Evolutionary conservation across 2,329 filamentous ascomycete species (phyloP).

Genomic region (Magnaporthiopsis incrustans): DNA sequence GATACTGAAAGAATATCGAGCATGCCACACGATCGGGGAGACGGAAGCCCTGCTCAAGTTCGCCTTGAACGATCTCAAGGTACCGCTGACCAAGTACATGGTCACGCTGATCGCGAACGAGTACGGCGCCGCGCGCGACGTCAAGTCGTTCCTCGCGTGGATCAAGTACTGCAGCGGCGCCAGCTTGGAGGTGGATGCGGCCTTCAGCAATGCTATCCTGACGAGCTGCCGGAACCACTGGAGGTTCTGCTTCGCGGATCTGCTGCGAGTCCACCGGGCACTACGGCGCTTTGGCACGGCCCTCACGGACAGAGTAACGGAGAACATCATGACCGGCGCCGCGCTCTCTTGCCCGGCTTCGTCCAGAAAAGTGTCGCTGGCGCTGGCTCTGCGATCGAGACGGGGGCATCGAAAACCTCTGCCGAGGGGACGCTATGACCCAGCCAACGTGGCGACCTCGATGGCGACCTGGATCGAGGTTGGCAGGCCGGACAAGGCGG

Average conservation of each 20-base stretch:
- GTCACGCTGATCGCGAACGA: conserved; percentile 35
- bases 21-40: conserved; percentile 30
- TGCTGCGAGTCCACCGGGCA: conserved; percentile 26
- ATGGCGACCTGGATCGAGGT: conserved; percentile 32
- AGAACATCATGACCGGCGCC: conserved; percentile 28
- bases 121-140: conserved; percentile 31
- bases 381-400: conserved; percentile 16
- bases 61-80: conserved; percentile 26
- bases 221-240: conserved; percentile 28
- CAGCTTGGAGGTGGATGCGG: conserved; percentile 27
- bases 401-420: conserved; percentile 17
- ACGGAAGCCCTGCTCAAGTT: conserved; percentile 37
- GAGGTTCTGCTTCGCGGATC: conserved; percentile 27
- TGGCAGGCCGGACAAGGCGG: conserved; percentile 23
- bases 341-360: conserved; percentile 20
- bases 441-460: conserved; percentile 21
- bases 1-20: conserved; percentile 30
- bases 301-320: conserved; percentile 29
- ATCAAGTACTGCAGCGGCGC: conserved; percentile 27
- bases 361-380: conserved; percentile 14
- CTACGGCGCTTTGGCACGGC: conserved; percentile 24
- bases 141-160: conserved; percentile 31
- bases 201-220: conserved; percentile 32
- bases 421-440: background rate
- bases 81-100: conserved; percentile 27